A percentile compares a stretch with the other conserved stretches of the same genome.
Conservation (phyloP, 768 basidiomycete genomes). For the Hemileccinum rubropunctum region DNA sequence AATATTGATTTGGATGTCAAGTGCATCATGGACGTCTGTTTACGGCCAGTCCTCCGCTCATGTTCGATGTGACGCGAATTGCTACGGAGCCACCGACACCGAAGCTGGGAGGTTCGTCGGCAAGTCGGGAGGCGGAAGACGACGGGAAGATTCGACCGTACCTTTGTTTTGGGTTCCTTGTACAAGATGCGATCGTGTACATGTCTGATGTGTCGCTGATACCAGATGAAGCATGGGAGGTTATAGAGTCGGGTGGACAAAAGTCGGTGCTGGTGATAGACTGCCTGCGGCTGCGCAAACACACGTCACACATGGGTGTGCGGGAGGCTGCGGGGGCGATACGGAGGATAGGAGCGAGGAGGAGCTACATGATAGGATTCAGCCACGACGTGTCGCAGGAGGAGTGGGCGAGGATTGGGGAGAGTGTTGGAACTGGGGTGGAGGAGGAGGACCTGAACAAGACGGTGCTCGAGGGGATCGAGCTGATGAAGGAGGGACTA, state of each 20-base stretch:
- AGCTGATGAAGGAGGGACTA: conserved; percentile 46
- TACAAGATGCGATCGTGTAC: conserved; percentile 67
- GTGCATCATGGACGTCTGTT: conserved; percentile 78
- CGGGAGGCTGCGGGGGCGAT: conserved; percentile 55
- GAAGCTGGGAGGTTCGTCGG: conserved; percentile 29
- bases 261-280: conserved; percentile 69
- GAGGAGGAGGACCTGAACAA: conserved; percentile 24
- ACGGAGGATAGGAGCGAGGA: conserved; percentile 52
- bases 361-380: conserved; percentile 75
- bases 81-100: conserved; percentile 38
- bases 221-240: conserved; percentile 66
- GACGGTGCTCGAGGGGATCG: conserved; percentile 42
- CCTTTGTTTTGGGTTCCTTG: conserved; percentile 65
- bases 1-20: conserved; percentile 23
- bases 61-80: conserved; percentile 40
- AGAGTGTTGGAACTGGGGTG: conserved; percentile 40
- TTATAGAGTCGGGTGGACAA: conserved; percentile 33
- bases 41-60: conserved; percentile 36
- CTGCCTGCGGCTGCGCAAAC: conserved; percentile 61
- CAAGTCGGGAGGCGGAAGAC: conserved; percentile 13
- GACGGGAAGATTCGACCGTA: conserved; percentile 47
- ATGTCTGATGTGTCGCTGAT: conserved; percentile 82
- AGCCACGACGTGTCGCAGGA: conserved; percentile 77
- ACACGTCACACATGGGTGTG: conserved; percentile 83
- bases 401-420: conserved; percentile 66